These are phyloP conservation scores for Huntiella savannae DNA, from an alignment of 2,329 filamentous ascomycete genomes.

Conservation along the genomic window DNA sequence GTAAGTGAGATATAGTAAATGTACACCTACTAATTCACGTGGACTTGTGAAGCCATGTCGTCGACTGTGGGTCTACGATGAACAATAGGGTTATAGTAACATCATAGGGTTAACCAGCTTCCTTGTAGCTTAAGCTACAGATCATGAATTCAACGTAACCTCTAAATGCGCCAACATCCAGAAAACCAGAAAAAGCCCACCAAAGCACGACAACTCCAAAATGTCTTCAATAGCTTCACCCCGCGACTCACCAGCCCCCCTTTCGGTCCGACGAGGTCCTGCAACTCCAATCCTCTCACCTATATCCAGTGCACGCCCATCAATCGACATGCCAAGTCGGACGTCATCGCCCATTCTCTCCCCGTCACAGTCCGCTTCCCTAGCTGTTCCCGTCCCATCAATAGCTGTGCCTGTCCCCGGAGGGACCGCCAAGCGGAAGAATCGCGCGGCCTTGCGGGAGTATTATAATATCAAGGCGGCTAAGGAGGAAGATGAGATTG, in stretches of 20 bases:
- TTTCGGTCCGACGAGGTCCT: slow-evolving; percentile 30
- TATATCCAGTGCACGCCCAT: slow-evolving; percentile 57
- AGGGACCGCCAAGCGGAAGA: slow-evolving; percentile 33
- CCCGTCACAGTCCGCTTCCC: slow-evolving; percentile 11
- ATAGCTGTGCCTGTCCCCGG: not conserved
- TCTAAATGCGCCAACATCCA: not conserved
- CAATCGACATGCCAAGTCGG: slow-evolving; percentile 43
- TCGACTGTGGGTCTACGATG: not conserved
- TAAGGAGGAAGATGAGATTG: not conserved
- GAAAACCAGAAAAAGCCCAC: not conserved
- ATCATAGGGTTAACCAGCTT: too few species aligned
- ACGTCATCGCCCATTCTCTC: slow-evolving; percentile 28
- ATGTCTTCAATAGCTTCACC: slow-evolving; percentile 51
- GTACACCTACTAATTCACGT: too few species aligned
- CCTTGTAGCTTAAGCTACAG: too few species aligned
- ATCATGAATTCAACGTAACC: slow-evolving; percentile 1
- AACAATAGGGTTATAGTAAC: not conserved
- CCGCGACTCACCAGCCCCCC: slow-evolving; percentile 34
- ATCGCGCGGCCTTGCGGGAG: slow-evolving; percentile 74
- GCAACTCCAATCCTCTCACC: slow-evolving; percentile 30
- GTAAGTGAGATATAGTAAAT: not conserved
- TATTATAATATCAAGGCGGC: slow-evolving; percentile 60
- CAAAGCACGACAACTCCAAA: slow-evolving; percentile 8
- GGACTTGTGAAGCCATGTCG: not conserved
- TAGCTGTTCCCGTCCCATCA: slow-evolving; percentile 15